These are phyloP conservation scores for Saprolegnia parasitica DNA, from an alignment of 352 stramenopile genomes.

Conservation along the genomic window DNA sequence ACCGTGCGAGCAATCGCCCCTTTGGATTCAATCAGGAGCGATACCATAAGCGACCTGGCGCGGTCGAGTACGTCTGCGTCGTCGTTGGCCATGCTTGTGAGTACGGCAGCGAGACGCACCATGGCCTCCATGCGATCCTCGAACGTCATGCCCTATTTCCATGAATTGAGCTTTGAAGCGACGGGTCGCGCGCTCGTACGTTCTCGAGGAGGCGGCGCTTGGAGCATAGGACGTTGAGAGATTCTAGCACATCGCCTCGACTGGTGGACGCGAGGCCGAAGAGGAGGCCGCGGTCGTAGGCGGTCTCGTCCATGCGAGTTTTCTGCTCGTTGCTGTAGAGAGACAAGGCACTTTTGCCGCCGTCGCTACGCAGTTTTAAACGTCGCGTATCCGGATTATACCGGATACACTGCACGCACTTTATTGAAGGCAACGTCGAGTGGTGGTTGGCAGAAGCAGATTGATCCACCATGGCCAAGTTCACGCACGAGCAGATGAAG, in stretches of 20 bases:
- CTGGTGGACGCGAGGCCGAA: not conserved
- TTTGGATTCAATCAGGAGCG: not conserved
- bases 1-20: not conserved
- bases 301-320: not conserved
- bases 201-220: not conserved
- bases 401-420: constrained; percentile 13
- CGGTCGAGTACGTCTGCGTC: constrained; percentile 1
- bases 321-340: not conserved
- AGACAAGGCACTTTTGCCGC: constrained; percentile 7
- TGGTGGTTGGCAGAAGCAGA: constrained; percentile 2
- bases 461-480: constrained; percentile 14
- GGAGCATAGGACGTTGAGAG: not conserved
- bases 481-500: constrained; percentile 74
- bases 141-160: not conserved
- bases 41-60: constrained; percentile 6
- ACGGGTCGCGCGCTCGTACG: not conserved
- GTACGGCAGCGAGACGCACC: not conserved
- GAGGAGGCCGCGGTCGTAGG: not conserved
- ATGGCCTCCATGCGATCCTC: constrained; percentile 13
- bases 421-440: constrained; percentile 8
- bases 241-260: not conserved
- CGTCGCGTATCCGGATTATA: not conserved
- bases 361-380: constrained; percentile 5
- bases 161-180: not conserved
- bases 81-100: not conserved